Evolutionary conservation across 202 grass and related monocot genomes (phyloP).

Genomic region (Eragrostis tef): DNA sequence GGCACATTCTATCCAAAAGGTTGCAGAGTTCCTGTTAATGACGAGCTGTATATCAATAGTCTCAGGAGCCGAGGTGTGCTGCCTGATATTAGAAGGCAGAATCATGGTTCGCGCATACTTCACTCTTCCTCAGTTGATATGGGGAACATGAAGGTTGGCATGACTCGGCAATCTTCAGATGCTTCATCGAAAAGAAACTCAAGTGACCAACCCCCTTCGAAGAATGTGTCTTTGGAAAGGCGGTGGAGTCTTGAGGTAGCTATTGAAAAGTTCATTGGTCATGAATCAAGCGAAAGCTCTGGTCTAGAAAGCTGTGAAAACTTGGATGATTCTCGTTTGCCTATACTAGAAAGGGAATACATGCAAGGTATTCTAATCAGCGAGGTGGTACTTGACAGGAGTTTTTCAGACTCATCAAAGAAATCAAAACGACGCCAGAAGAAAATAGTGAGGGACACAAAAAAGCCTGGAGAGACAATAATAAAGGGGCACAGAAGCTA

Average conservation of each 20-base stretch:
- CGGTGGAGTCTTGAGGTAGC: slow-evolving; percentile 98
- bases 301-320: slow-evolving; percentile 60
- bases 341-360: slow-evolving; percentile 95
- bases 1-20: slow-evolving; percentile 89
- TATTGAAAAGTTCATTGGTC: slow-evolving; percentile 89
- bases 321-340: slow-evolving; percentile 60
- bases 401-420: slow-evolving; percentile 76
- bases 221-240: slow-evolving; percentile 87
- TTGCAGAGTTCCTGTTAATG: slow-evolving; percentile 71
- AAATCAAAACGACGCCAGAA: slow-evolving; percentile 77
- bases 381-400: slow-evolving; percentile 73
- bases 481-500: slow-evolving; percentile 97
- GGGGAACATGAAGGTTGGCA: slow-evolving; percentile 81
- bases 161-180: slow-evolving; percentile 47
- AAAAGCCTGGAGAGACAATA: slow-evolving; percentile 89
- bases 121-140: slow-evolving; percentile 90
- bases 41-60: slow-evolving; percentile 76
- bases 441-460: slow-evolving; percentile 76
- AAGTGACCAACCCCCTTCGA: slow-evolving; percentile 53
- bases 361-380: slow-evolving; percentile 99
- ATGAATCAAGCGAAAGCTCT: slow-evolving; percentile 59
- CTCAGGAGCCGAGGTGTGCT: slow-evolving; percentile 80
- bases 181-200: slow-evolving; percentile 50
- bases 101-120: slow-evolving; percentile 78
- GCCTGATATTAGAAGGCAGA: slow-evolving; percentile 81